A percentile compares a stretch with the other conserved stretches of the same genome.
Conservation (phyloP, 106 monocot genomes). For the Alisma plantagoaquatica region DNA sequence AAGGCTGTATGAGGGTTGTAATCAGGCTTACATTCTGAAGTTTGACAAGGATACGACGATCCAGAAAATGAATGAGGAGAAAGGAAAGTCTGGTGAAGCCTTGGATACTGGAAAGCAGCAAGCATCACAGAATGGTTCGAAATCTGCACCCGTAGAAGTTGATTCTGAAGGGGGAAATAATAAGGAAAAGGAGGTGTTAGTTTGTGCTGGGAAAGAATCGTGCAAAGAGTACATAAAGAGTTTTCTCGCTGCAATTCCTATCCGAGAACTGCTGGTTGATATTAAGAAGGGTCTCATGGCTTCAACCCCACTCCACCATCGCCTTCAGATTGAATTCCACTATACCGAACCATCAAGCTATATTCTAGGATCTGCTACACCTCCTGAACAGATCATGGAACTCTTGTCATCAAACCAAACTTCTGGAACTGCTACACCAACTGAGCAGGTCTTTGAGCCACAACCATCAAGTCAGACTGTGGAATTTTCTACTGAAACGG, state of each 20-base stretch:
- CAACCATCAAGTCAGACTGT: too few relatives aligned
- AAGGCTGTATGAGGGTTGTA: constrained; percentile 78
- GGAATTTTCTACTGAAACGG: too few relatives aligned
- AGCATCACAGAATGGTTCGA: constrained; percentile 2
- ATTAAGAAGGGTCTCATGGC: constrained; percentile 59
- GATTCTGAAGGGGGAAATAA: background rate
- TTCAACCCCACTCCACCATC: constrained; percentile 45
- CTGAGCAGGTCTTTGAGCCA: too few relatives aligned
- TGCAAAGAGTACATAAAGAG: constrained; percentile 93
- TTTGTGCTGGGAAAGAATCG: constrained; percentile 62
- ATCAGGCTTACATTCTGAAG: constrained; percentile 79
- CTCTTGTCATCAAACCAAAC: too few relatives aligned
- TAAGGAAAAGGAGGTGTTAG: constrained; percentile 17
- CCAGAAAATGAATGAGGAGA: constrained; percentile 9
- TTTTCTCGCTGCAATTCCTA: constrained; percentile 82
- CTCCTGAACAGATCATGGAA: too few relatives aligned
- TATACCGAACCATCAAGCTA: constrained; percentile 37
- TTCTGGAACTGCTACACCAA: too few relatives aligned
- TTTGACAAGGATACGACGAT: constrained; percentile 52
- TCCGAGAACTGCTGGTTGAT: constrained; percentile 72
- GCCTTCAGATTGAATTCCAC: constrained; percentile 89
- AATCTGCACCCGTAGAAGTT: background rate
- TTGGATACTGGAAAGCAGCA: constrained; percentile 4
- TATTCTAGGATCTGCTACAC: too few relatives aligned
- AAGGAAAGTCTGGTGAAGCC: constrained; percentile 4